Evolutionary conservation across 306 rosid genomes (phyloP), one percentile per base, ranked within the genome.

Genomic region (Sicyos baderoa): DNA sequence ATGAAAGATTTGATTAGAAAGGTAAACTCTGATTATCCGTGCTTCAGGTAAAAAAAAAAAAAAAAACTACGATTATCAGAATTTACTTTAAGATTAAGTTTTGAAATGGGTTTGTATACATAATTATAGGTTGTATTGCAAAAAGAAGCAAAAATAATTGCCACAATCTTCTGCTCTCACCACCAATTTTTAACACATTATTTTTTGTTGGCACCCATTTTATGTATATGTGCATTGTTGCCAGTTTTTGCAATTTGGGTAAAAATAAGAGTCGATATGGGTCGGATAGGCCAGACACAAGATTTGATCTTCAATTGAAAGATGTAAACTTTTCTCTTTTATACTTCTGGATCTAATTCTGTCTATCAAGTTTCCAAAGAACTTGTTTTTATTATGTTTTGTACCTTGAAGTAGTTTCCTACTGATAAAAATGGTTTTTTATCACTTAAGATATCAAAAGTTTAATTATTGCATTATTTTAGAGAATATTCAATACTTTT

Each of bases 1-100:
- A 93, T 82, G 97, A 93, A 93, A 84, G 97, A 89, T 68, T 73
- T 93, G 81, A 93, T 93, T 42, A 82, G 97, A 81, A 93, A 88
- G 98, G 98, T 89, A 57, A 54, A 83, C 71, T 11, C 56, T 35
- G 40, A 5, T 35, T 35, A 35, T 35, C 6, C 6, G 5, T 35
- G 40, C 40, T 35, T 35, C 40, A 35, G 6, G 40, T 35, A 35
- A 35, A 1, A 3, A 3, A 1, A 35, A 35, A 35, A n/a, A n/a
- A n/a, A n/a, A n/a, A n/a, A 6, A 37, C 0, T 37, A 0, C 7
- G 25, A 48, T 68, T 47, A 42, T 53, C 70, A 54, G 52, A 63
- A 48, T 22, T 22, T 6, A 13, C 19, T 15, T 16, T 17, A n/a
- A 70, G 18, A 51, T 71, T 57, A 47, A 48, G 14, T 77, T 54